Evolutionary conservation across 2,329 filamentous ascomycete species (phyloP).

Genomic region (Cladobotryum mycophilum): DNA sequence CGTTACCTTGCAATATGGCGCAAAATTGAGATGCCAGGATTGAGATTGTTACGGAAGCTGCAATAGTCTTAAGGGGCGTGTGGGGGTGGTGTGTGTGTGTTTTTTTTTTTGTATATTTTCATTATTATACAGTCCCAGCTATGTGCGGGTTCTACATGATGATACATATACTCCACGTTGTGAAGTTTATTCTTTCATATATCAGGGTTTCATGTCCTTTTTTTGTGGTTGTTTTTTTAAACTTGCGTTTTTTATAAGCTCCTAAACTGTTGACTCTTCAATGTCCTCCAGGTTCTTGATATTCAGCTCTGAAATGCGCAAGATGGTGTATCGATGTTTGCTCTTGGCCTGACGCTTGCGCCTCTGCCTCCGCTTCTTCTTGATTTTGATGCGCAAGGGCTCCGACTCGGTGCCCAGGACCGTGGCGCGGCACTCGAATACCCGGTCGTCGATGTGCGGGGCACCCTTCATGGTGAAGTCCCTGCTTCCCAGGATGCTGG

Average conservation of each 20-base stretch:
- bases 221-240: conserved; percentile 18
- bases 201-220: conserved; percentile 15
- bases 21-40: conserved; percentile 3
- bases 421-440: conserved; percentile 79
- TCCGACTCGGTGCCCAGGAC: conserved; percentile 81
- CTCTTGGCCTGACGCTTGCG: conserved; percentile 71
- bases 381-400: conserved; percentile 69
- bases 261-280: conserved; percentile 22
- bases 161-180: neutral
- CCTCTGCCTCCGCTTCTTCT: conserved; percentile 73
- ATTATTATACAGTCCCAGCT: conserved; percentile 1
- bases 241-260: too few relatives aligned
- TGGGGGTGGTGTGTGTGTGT: neutral
- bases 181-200: neutral
- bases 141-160: neutral
- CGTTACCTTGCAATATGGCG: conserved; percentile 8
- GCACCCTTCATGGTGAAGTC: conserved; percentile 83
- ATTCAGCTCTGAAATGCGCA: conserved; percentile 77
- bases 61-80: too few relatives aligned
- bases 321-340: conserved; percentile 84
- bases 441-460: conserved; percentile 73
- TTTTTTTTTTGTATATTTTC: conserved; percentile 7
- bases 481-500: conserved; percentile 72
- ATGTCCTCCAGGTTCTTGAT: conserved; percentile 45
- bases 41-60: too few relatives aligned